These are phyloP conservation scores for Boletus barrowsii DNA, from an alignment of 768 basidiomycete genomes.

Conservation along the genomic window DNA sequence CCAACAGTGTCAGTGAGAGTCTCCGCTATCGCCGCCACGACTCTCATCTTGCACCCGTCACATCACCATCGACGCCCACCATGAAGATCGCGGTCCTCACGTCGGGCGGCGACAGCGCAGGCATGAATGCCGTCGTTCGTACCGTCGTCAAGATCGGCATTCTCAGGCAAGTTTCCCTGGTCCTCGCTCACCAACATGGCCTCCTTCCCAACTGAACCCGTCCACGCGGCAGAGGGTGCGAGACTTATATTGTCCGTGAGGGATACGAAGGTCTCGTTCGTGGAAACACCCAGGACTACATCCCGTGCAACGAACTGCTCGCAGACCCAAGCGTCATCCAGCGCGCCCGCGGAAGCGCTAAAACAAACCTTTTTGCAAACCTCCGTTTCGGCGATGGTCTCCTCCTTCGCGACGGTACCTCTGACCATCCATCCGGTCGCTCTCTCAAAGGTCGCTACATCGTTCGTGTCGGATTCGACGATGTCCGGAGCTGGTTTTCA, in stretches of 20 bases:
- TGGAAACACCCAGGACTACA: slow-evolving; percentile 53
- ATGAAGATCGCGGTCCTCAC: slow-evolving; percentile 64
- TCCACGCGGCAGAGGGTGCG: slow-evolving; percentile 63
- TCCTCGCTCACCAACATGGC: too few relatives aligned
- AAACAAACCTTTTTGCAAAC: slow-evolving; percentile 52
- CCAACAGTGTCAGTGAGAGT: too few relatives aligned
- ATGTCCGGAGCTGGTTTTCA: slow-evolving; percentile 92
- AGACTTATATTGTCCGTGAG: slow-evolving; percentile 94
- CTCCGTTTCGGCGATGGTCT: slow-evolving; percentile 81
- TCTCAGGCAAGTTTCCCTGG: slow-evolving; percentile 29
- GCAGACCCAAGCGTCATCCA: too few relatives aligned
- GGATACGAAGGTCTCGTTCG: slow-evolving; percentile 97
- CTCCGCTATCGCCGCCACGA: too few relatives aligned
- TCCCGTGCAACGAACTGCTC: too few relatives aligned
- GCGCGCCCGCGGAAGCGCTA: too few relatives aligned
- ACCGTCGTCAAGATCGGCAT: slow-evolving; percentile 84
- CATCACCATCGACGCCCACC: too few relatives aligned
- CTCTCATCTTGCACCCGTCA: too few relatives aligned
- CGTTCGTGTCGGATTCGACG: slow-evolving; percentile 96
- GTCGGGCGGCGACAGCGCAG: slow-evolving; percentile 96
- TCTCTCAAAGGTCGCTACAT: slow-evolving; percentile 90
- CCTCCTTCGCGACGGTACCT: slow-evolving; percentile 77
- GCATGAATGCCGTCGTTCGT: slow-evolving; percentile 76
- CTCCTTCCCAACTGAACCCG: too few relatives aligned
- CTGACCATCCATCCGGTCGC: slow-evolving; percentile 63